Percentiles rank a stretch among this genome's conserved stretches.
phyloP scores from a whole-genome alignment of 441 rosid genomes.

The Erysimum cheiri region DNA sequence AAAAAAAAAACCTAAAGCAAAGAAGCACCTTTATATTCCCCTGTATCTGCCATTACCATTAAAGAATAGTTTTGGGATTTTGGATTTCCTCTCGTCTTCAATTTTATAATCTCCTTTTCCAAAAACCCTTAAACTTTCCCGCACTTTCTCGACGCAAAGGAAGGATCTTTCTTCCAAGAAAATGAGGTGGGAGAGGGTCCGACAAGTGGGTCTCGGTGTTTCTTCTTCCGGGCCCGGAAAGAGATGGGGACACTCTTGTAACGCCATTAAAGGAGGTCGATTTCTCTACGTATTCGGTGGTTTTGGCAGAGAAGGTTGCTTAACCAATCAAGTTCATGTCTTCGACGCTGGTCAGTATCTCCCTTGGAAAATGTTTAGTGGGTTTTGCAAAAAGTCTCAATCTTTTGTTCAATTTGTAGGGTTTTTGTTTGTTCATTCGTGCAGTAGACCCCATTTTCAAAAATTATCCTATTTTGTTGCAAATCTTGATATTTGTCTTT shows the following conservation, averaged over 20 bases:
- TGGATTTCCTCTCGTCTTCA: slow-evolving; percentile 8
- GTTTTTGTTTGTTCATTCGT: slow-evolving; percentile 13
- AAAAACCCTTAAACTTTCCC: slow-evolving; percentile 37
- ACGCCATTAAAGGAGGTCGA: slow-evolving; percentile 80
- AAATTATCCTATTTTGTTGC: slow-evolving; percentile 7
- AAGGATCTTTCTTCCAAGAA: slow-evolving; percentile 32
- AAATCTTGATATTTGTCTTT: slow-evolving; percentile 9
- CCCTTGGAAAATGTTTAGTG: slow-evolving; percentile 9
- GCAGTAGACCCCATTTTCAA: slow-evolving; percentile 17
- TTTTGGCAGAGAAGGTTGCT: slow-evolving; percentile 82
- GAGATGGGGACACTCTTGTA: slow-evolving; percentile 99
- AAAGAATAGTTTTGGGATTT: slow-evolving; percentile 24
- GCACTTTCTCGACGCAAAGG: slow-evolving; percentile 43
- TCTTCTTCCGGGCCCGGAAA: slow-evolving; percentile 74
- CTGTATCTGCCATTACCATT: slow-evolving; percentile 18
- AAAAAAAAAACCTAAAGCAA: slow-evolving; percentile 27
- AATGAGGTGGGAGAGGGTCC: slow-evolving; percentile 95
- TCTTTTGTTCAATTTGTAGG: slow-evolving; percentile 6
- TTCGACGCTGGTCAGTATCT: slow-evolving; percentile 81
- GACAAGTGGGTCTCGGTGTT: slow-evolving; percentile 47
- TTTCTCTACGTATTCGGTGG: slow-evolving; percentile 96
- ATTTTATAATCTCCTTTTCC: slow-evolving; percentile 17
- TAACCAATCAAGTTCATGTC: slow-evolving; percentile 95
- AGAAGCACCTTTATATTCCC: slow-evolving; percentile 31
- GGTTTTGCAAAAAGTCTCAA: slow-evolving; percentile 12